These are phyloP conservation scores for Leucocoprinus birnbaumii DNA, from an alignment of 768 basidiomycete genomes.

Conservation along the genomic window DNA sequence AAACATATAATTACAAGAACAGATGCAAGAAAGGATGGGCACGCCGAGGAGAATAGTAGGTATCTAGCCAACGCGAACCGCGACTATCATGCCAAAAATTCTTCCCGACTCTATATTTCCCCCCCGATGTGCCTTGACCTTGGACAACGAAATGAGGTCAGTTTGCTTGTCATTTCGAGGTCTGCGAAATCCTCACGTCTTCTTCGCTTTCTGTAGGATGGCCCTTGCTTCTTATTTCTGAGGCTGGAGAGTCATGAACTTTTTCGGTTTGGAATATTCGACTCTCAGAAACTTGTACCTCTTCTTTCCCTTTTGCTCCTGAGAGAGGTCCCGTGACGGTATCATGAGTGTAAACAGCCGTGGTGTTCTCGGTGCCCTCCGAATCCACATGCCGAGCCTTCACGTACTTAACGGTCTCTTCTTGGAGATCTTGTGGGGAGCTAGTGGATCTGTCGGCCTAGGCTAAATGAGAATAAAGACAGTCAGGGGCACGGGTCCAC, in stretches of 20 bases:
- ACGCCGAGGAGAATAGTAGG: not conserved
- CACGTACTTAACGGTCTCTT: constrained; percentile 40
- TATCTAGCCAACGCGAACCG: not conserved
- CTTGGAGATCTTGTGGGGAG: constrained; percentile 31
- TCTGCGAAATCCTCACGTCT: constrained; percentile 20
- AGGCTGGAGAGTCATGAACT: constrained; percentile 11
- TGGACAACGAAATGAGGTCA: not conserved
- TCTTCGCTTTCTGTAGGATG: constrained; percentile 29
- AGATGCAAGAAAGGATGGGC: not conserved
- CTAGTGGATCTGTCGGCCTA: constrained; percentile 40
- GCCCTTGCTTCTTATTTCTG: constrained; percentile 14
- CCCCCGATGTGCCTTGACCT: constrained; percentile 17
- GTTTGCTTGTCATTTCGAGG: not conserved
- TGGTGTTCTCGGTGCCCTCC: constrained; percentile 30
- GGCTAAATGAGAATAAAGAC: constrained; percentile 1
- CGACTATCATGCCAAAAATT: not conserved
- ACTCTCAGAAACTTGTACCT: constrained; percentile 23
- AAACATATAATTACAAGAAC: no score
- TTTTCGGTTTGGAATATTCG: constrained; percentile 15
- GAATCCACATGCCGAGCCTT: constrained; percentile 34
- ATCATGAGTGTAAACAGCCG: constrained; percentile 36
- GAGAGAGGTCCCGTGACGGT: constrained; percentile 45
- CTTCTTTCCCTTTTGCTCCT: constrained; percentile 29
- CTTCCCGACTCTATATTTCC: not conserved
- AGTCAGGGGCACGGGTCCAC: not conserved